phyloP scores from a whole-genome alignment of 2,329 filamentous ascomycete genomes.

The Claviceps maximensis region DNA sequence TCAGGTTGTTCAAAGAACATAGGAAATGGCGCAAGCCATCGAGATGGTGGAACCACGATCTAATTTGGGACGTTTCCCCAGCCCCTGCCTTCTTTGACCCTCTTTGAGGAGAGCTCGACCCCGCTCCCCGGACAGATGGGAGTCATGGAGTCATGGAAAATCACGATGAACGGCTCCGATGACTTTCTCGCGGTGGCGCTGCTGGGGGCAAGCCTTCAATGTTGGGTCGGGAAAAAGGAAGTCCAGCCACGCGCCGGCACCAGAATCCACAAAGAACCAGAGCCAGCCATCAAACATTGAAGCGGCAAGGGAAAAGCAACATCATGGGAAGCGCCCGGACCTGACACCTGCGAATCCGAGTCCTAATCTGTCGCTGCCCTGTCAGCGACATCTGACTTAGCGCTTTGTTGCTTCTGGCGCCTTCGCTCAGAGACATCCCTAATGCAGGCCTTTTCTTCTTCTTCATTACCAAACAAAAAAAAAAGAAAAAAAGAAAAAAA shows the following conservation, averaged over 20 bases:
- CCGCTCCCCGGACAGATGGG: neutral
- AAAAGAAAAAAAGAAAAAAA: no score
- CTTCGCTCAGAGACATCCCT: neutral
- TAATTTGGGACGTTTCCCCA: neutral
- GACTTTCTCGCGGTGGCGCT: neutral
- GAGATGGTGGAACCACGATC: neutral
- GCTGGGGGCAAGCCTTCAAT: neutral
- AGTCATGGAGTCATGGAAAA: neutral
- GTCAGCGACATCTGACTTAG: neutral
- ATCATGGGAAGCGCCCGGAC: conserved; percentile 3
- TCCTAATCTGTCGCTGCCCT: no score
- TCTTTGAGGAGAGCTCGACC: neutral
- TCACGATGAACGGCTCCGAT: neutral
- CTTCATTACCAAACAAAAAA: neutral
- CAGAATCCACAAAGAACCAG: neutral
- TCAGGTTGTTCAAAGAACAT: neutral
- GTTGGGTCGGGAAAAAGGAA: neutral
- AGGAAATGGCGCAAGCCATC: neutral
- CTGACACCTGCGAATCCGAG: neutral
- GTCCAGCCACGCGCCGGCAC: neutral
- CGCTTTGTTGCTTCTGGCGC: neutral
- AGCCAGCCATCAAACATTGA: neutral
- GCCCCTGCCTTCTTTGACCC: neutral
- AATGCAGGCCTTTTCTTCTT: neutral
- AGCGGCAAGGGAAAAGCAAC: neutral